Base-by-base conservation (phyloP, 2,329 filamentous ascomycete species). In the Blastomyces emzantsi region DNA sequence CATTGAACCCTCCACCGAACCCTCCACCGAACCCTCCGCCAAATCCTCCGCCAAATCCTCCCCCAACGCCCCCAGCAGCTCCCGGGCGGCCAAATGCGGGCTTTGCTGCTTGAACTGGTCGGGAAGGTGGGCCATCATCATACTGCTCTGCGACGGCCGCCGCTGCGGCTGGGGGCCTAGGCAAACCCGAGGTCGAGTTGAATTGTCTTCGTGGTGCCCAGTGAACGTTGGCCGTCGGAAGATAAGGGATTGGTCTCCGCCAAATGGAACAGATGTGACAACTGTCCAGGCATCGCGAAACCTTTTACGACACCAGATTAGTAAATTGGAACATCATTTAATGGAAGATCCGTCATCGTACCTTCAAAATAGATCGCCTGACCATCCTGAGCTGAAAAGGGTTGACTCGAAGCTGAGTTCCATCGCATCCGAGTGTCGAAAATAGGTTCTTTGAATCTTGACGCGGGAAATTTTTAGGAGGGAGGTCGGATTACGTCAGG, bases 301-400 rank as follows among this genome's bases (percentile, higher is more conserved):
- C 22, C 61, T 49, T 62, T 62, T 60, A 28, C 8, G n/a, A 41
- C 43, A 41, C 49, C 33, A 22, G 9, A 39, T 63, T 39, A 63
- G 28, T 25, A 17, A 19, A 55, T 41, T 45, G 33, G 33, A 17
- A 54, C 15, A 6, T 30, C 22, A 47, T 30, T n/a, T 56, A 28
- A 13, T 54, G 17, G 28, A 54, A 30, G 6, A 54, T n/a, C 11
- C 57, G 43, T 19, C n/a, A 13, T 2, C 64, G 45, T 57, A 67
- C 65, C 65, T 64, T 67, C 33, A 65, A 51, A 30, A 51, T 49
- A 63, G 60, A 63, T 43, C 61, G 61, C 47, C 61, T 64, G 51
- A 54, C 64, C 65, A 67, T 67, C 22, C 41, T 67, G 63, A 49
- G 41, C 36, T 30, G 30, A 28, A 22, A 59, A 19, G 41, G 3